Conservation (phyloP, 176 grass and related monocot genomes). For the Aechmea fasciata region DNA sequence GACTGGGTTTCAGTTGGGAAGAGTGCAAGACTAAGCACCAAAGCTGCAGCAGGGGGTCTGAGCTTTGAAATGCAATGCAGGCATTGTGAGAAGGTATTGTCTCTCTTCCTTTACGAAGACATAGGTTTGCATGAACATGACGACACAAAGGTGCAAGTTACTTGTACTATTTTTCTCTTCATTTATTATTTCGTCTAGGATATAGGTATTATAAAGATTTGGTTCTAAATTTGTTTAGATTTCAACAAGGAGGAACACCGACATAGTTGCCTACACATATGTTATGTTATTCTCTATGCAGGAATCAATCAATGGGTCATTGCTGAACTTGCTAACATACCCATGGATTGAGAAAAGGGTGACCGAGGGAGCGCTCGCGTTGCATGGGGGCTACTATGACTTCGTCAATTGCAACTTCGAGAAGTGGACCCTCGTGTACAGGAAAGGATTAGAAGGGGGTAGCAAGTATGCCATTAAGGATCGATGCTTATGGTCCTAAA, state of each 20-base stretch:
- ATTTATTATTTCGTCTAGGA: too few species aligned
- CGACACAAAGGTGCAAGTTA: too few species aligned
- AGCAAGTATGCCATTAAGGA: conserved; percentile 96
- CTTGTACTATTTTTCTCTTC: too few species aligned
- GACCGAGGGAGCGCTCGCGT: conserved; percentile 49
- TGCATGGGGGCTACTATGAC: conserved; percentile 90
- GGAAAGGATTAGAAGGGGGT: conserved; percentile 64
- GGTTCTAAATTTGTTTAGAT: too few species aligned
- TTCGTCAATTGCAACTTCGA: conserved; percentile 84
- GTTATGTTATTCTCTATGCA: conserved; percentile 21
- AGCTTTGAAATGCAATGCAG: conserved; percentile 78
- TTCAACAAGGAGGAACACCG: too few species aligned
- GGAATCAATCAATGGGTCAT: conserved; percentile 90
- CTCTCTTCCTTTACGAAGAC: conserved; percentile 1
- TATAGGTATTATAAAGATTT: too few species aligned
- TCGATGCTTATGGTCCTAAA: conserved; percentile 45
- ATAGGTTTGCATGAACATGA: not conserved
- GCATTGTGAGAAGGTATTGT: conserved; percentile 85
- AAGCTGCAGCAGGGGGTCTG: conserved; percentile 85
- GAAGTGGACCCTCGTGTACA: conserved; percentile 82
- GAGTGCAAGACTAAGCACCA: conserved; percentile 71
- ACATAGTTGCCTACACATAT: too few species aligned
- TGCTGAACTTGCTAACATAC: conserved; percentile 85
- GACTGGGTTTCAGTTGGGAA: conserved; percentile 80
- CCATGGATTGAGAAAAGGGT: conserved; percentile 95